Base-by-base conservation (phyloP, 2,329 filamentous ascomycete species). In the Penicillium sp. region DNA sequence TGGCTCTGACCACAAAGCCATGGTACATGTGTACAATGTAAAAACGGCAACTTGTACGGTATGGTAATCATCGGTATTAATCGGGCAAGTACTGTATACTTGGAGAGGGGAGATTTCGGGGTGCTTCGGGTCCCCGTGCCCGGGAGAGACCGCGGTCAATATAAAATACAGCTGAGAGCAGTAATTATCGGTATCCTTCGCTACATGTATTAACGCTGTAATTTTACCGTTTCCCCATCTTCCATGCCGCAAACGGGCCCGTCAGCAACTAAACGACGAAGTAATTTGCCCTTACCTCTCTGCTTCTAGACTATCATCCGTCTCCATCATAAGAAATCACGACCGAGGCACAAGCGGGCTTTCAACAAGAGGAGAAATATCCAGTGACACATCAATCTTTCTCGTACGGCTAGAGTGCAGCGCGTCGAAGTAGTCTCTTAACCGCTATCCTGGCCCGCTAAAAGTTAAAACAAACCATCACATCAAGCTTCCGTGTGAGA, bases 21-120 rank as follows among this genome's bases (percentile, higher is more conserved):
- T 48, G 45, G 45, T 48, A 48, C 45, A 22, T 48, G 14, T 22
- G 22, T 25, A 19, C 10, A 19, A 25, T 19, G 19, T 22, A 25
- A 25, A 22, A 26, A 26, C 64, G 61, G 55, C 58, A 45, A 55
- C 37, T 49, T 33, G 58, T 59, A 65, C 58, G 45, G 61, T 54
- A 59, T 43, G 25, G 64, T 65, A 61, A 58, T 28, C 22, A 13
- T 25, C 40, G 30, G 53, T 57, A 59, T 55, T 19, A 43, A 43
- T 26, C 14, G 14, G 43, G 46, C 46, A 51, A 35, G 46, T 51
- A n/a, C 10, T n/a, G 30, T 22, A 5, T 26, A 4, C 8, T 49
- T 4, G 14, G 16, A 6, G 5, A 16, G 14, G 48, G 26, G 1
- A 52, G 25, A 26, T 26, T 26, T 52, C 46, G 51, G 51, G 37